Base-by-base conservation (phyloP, 495 filamentous ascomycete genomes). In the Trichoderma virens region DNA sequence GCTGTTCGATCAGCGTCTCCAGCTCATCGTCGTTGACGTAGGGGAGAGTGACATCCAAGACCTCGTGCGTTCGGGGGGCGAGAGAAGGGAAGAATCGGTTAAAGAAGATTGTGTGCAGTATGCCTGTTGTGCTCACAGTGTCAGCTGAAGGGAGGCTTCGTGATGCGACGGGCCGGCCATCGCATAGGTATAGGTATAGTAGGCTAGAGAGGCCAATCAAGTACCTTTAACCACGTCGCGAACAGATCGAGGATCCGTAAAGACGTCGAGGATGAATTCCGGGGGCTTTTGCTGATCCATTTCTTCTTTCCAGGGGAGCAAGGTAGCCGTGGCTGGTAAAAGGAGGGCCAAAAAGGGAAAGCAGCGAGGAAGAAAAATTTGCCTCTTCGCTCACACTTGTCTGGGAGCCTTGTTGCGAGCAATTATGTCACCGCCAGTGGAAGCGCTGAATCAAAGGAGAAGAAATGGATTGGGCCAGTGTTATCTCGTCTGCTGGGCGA, bases 31-130 rank as follows among this genome's bases (percentile, higher is more conserved):
- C 93, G 66, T 92, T 88, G 68, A 98, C 88, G 66, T 88, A 86
- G 35, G 95, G 91, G 8, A 98, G 84, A 31, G 92, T 96, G 62
- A 97, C 82, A 70, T 96, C 94, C 63, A 98, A 86, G 54, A 98
- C 85, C 71, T 98, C 94, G 72, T 91, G 87, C 54, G 90, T 91
- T 56, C 84, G 83, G n/a, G 94, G 94, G 16, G 85, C 79, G 63
- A 97, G 82, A 32, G 90, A 86, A 64, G 90, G 90, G 79, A 98
- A 98, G 82, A 92, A 96, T 66, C 94, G 90, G 76, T 98, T 92
- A 81, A 98, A 98, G 87, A 98, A 98, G 72, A 98, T 96, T 45
- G 93, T 94, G 74, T 97, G 92, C 61, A 98, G 87, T 70, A 97
- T 89, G 65, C 89, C 93, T 98, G 66, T 8, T 60, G 23, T 51